These are phyloP conservation scores for Diplodia scrobiculata DNA, from an alignment of 2,329 filamentous ascomycete genomes.

Conservation along the genomic window DNA sequence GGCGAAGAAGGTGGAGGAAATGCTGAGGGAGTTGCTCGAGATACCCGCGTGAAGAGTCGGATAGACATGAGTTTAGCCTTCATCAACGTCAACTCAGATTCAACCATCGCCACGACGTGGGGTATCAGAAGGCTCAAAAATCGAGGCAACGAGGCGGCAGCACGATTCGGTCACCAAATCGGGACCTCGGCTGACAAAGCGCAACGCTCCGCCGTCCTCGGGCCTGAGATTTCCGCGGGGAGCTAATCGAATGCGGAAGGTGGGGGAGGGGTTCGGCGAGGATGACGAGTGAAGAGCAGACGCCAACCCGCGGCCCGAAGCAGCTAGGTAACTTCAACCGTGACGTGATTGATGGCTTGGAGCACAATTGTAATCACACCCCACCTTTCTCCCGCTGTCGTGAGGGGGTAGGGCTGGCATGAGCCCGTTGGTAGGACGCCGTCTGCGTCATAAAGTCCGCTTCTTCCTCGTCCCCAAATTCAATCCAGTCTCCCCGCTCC, in stretches of 20 bases:
- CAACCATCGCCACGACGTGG: no score
- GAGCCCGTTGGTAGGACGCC: background rate
- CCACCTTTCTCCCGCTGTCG: slow-evolving; percentile 7
- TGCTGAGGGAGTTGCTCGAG: slow-evolving; percentile 54
- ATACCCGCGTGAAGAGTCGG: background rate
- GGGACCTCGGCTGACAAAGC: slow-evolving; percentile 11
- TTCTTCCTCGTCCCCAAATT: background rate
- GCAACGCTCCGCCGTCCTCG: background rate
- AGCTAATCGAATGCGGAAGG: background rate
- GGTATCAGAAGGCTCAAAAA: no score
- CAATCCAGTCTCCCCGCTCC: background rate
- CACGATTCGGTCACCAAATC: no score
- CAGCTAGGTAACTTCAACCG: background rate
- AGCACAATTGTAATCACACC: slow-evolving; percentile 3
- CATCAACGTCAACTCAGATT: no score
- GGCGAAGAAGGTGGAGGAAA: slow-evolving; percentile 59
- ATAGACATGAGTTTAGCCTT: background rate
- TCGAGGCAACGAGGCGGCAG: no score
- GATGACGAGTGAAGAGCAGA: background rate
- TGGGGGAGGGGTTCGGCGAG: background rate
- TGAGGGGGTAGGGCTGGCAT: background rate
- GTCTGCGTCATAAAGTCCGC: background rate
- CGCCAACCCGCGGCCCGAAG: slow-evolving; percentile 13
- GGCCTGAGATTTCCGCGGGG: slow-evolving; percentile 1
- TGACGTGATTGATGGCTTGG: slow-evolving; percentile 16